Conservation (phyloP, 805 yeast genomes). For the Candida manassasensis region DNA sequence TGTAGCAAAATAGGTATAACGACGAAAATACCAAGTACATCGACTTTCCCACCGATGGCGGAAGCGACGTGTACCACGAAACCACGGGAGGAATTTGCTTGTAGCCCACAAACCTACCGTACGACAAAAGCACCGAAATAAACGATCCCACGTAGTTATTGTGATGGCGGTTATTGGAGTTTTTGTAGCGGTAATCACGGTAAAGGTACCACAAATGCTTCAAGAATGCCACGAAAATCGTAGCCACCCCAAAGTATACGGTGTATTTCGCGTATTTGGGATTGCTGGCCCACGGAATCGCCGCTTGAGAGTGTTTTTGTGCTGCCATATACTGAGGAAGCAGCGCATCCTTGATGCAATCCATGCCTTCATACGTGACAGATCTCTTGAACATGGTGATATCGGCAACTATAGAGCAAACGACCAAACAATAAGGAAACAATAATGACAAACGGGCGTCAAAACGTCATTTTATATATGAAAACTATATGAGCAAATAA, state of each 20-base stretch:
- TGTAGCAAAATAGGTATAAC: conserved; percentile 31
- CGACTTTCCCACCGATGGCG: conserved; percentile 34
- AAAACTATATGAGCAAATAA: neutral
- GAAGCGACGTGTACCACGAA: conserved; percentile 25
- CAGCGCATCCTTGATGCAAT: conserved; percentile 32
- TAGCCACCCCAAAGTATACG: conserved; percentile 36
- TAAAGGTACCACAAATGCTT: conserved; percentile 27
- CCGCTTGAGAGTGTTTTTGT: conserved; percentile 23
- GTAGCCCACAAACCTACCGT: conserved; percentile 33
- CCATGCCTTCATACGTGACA: conserved; percentile 30
- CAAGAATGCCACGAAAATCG: conserved; percentile 27
- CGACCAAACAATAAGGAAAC: neutral
- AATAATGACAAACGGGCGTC: neutral
- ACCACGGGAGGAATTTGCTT: conserved; percentile 23
- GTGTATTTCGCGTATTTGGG: conserved; percentile 34
- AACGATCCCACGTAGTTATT: conserved; percentile 17
- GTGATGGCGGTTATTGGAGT: too few species aligned
- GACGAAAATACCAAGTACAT: conserved; percentile 32
- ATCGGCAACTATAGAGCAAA: too few species aligned
- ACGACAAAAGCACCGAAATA: conserved; percentile 25
- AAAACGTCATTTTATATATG: too few species aligned
- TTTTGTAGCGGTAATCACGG: conserved; percentile 19
- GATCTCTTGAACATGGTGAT: conserved; percentile 9
- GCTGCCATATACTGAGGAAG: conserved; percentile 18
- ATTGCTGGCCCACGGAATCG: conserved; percentile 23